phyloP scores from a whole-genome alignment of 331 rosid genomes.

The Telfairia occidentalis region DNA sequence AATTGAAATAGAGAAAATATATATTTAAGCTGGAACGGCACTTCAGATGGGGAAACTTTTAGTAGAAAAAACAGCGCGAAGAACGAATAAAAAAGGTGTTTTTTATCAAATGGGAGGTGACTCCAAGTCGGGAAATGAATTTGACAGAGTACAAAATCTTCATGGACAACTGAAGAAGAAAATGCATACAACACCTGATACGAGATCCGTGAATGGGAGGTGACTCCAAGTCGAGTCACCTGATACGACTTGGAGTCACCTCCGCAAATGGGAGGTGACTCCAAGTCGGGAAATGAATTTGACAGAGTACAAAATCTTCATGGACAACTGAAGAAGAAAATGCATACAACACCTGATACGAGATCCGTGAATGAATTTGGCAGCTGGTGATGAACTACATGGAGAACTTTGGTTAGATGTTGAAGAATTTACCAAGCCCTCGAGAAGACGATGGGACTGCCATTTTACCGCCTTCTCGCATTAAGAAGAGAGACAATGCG shows the following conservation, averaged over 20 bases:
- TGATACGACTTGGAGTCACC: too few relatives aligned
- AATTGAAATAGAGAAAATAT: neutral
- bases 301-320: neutral
- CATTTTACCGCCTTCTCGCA: neutral
- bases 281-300: neutral
- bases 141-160: neutral
- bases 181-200: neutral
- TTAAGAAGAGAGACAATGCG: neutral
- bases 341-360: neutral
- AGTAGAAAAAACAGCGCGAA: neutral
- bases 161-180: neutral
- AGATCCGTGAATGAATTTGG: neutral
- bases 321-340: neutral
- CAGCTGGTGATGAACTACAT: neutral
- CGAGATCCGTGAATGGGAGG: neutral
- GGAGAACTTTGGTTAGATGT: constrained; percentile 2
- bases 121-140: neutral
- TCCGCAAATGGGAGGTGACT: neutral
- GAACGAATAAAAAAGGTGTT: neutral
- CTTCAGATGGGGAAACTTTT: neutral
- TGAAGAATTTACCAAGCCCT: constrained; percentile 6
- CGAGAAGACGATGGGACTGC: neutral
- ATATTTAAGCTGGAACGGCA: neutral
- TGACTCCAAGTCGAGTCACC: too few relatives aligned
- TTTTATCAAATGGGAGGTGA: neutral